Evolutionary conservation across 805 yeast species (phyloP).

Genomic region (Zygosaccharomyces lentus): DNA sequence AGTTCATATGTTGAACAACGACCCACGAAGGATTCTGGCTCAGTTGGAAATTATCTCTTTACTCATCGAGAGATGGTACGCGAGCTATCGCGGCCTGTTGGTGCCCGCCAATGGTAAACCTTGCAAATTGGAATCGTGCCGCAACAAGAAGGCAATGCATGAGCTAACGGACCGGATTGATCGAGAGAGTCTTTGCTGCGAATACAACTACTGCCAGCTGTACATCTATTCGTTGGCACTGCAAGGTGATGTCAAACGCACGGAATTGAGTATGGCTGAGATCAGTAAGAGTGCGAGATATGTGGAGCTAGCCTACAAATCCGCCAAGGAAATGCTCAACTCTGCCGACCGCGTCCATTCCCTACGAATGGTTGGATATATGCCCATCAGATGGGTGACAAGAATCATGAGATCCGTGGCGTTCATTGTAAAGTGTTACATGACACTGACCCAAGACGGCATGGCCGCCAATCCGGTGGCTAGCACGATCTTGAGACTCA

Average conservation of each 20-base stretch:
- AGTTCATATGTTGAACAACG: conserved; percentile 39
- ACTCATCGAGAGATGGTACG: conserved; percentile 72
- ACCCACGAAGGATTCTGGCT: conserved; percentile 63
- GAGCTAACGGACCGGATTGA: conserved; percentile 44
- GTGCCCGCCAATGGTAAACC: conserved; percentile 38
- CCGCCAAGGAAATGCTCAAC: conserved; percentile 75
- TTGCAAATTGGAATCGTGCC: conserved; percentile 24
- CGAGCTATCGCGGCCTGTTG: conserved; percentile 54
- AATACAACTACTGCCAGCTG: conserved; percentile 76
- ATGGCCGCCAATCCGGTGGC: conserved; percentile 35
- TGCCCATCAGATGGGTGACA: conserved; percentile 92
- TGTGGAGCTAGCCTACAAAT: conserved; percentile 73
- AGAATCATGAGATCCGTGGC: conserved; percentile 85
- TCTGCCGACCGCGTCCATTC: conserved; percentile 68
- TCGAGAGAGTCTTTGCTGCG: conserved; percentile 70
- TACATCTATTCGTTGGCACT: conserved; percentile 83
- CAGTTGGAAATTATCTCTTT: conserved; percentile 72
- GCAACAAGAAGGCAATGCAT: conserved; percentile 32
- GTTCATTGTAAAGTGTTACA: conserved; percentile 79
- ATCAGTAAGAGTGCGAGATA: conserved; percentile 68
- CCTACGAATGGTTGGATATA: conserved; percentile 58
- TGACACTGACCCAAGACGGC: conserved; percentile 48
- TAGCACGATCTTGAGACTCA: conserved; percentile 50
- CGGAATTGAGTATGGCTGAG: conserved; percentile 56
- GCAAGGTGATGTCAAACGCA: conserved; percentile 39